A percentile compares a stretch with the other conserved stretches of the same genome.
Conservation (phyloP, 108 stramenopile genomes). For the Bacterosira constricta region DNA sequence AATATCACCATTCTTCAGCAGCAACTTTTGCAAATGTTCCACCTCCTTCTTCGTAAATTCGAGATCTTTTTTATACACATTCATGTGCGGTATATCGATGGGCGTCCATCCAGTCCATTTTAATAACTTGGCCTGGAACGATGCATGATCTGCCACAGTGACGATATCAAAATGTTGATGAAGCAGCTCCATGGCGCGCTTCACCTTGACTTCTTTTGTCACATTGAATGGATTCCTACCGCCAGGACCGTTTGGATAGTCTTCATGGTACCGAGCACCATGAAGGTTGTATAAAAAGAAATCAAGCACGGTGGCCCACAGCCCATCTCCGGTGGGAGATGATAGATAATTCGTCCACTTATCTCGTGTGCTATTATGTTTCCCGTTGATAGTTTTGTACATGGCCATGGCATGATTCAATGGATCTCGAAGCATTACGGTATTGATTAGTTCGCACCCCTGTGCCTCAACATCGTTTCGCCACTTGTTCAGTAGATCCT, state of each 20-base stretch:
- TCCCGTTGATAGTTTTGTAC: conserved; percentile 17
- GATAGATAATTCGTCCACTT: conserved; percentile 32
- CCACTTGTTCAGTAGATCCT: conserved; percentile 31
- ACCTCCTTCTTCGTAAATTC: neutral
- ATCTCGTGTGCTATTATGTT: conserved; percentile 27
- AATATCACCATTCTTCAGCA: neutral
- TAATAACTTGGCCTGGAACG: neutral
- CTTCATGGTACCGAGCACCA: conserved; percentile 19
- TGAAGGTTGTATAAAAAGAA: conserved; percentile 46
- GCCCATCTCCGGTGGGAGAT: conserved; percentile 10
- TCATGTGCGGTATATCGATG: neutral
- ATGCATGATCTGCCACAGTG: conserved; percentile 8
- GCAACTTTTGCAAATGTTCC: neutral
- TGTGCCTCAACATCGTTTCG: conserved; percentile 34
- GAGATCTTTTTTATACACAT: neutral
- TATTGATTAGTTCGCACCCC: conserved; percentile 45
- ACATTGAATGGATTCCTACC: conserved; percentile 27
- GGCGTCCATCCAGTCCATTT: conserved; percentile 10
- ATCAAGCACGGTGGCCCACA: conserved; percentile 37
- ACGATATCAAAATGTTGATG: conserved; percentile 34
- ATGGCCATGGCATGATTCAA: conserved; percentile 45
- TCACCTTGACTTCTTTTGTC: conserved; percentile 12
- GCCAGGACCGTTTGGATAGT: conserved; percentile 20
- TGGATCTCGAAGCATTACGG: conserved; percentile 51
- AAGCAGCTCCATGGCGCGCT: conserved; percentile 17